Evolutionary conservation across 306 rosid genomes (phyloP).

Genomic region (Prunus mira): DNA sequence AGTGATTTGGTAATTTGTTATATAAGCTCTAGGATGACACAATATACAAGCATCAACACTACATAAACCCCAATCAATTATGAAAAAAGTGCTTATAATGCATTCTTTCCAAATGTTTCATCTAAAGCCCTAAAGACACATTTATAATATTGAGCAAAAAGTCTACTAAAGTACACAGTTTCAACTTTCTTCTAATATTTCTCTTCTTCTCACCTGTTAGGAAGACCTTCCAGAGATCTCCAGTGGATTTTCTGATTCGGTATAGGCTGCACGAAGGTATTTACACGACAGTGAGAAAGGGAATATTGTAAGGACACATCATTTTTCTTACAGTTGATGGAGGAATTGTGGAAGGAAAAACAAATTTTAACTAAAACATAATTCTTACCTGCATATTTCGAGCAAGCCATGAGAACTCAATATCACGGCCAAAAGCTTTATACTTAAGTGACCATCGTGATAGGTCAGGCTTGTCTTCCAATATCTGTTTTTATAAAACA

Average conservation of each 20-base stretch:
- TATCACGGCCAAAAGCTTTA: constrained; percentile 75
- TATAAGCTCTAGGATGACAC: background rate
- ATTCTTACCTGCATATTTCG: constrained; percentile 89
- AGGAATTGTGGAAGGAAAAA: background rate
- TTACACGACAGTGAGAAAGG: constrained; percentile 19
- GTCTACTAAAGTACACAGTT: constrained; percentile 12
- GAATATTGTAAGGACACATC: constrained; percentile 7
- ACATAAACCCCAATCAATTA: background rate
- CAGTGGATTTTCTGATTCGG: constrained; percentile 95
- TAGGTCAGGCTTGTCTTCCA: constrained; percentile 81
- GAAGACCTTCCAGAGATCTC: constrained; percentile 95
- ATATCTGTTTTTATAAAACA: constrained; percentile 37
- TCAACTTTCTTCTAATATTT: background rate
- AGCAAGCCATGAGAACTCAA: constrained; percentile 93
- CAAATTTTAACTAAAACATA: background rate
- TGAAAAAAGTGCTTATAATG: background rate
- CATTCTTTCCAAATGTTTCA: background rate
- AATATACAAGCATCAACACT: background rate
- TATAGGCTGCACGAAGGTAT: constrained; percentile 66
- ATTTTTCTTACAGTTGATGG: background rate
- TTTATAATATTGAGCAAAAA: constrained; percentile 9
- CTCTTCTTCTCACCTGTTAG: constrained; percentile 61
- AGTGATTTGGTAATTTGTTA: background rate
- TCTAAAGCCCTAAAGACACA: background rate
- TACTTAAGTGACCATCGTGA: constrained; percentile 96